Conservation (phyloP, 1,284 basidiomycete genomes). For the Kalmanozyma brasiliensis region DNA sequence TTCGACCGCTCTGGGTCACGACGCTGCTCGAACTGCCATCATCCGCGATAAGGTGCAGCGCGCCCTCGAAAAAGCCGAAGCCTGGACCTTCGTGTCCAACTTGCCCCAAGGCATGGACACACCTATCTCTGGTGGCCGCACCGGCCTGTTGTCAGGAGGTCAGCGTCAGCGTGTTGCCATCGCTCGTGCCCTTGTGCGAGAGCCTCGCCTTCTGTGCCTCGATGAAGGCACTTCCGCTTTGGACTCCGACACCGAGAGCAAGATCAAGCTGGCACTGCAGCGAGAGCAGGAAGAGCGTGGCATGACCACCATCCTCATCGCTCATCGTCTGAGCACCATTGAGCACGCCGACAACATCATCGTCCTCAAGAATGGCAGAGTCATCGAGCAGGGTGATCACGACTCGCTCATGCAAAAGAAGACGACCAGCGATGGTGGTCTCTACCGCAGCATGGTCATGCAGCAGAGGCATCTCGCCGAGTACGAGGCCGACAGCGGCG, state of each 20-base stretch:
- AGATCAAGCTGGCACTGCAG: conserved; percentile 58
- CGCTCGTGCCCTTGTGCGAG: conserved; percentile 62
- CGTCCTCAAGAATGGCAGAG: conserved; percentile 55
- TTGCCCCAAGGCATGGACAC: conserved; percentile 69
- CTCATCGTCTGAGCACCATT: conserved; percentile 65
- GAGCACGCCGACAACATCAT: conserved; percentile 65
- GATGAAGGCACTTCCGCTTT: conserved; percentile 66
- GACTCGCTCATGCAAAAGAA: conserved; percentile 51
- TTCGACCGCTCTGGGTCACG: conserved; percentile 13
- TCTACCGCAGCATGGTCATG: conserved; percentile 62
- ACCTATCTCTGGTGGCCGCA: conserved; percentile 66
- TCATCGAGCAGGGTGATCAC: conserved; percentile 63
- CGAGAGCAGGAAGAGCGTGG: conserved; percentile 60
- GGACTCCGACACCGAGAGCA: conserved; percentile 62
- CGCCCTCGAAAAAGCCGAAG: conserved; percentile 68
- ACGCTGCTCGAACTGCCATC: conserved; percentile 27
- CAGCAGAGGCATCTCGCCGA: conserved; percentile 53
- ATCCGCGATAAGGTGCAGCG: conserved; percentile 65
- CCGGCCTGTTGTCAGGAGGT: conserved; percentile 65
- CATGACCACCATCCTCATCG: conserved; percentile 65
- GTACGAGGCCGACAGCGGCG: conserved; percentile 23
- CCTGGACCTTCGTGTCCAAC: conserved; percentile 68
- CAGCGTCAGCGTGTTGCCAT: conserved; percentile 66
- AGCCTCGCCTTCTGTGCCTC: conserved; percentile 60
- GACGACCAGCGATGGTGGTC: conserved; percentile 11